These are phyloP conservation scores for Mallotus japonicus DNA, from an alignment of 441 rosid species.

Conservation along the genomic window DNA sequence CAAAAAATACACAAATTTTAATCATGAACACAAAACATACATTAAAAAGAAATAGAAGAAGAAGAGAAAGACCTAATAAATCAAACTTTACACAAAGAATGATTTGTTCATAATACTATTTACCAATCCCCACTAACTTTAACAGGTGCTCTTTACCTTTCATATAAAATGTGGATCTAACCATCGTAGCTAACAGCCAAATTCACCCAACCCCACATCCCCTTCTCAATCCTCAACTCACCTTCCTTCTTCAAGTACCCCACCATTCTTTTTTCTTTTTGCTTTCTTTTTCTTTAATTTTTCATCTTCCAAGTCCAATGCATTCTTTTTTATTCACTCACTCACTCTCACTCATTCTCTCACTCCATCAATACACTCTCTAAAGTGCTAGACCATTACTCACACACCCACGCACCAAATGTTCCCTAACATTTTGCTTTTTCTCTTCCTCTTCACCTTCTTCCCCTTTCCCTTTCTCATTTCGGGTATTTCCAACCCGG, in stretches of 20 bases:
- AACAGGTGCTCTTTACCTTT: neutral
- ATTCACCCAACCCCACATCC: slow-evolving; percentile 14
- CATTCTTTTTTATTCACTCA: slow-evolving; percentile 6
- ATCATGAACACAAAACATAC: too few relatives aligned
- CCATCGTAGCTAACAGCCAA: slow-evolving; percentile 24
- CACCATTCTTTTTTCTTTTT: neutral
- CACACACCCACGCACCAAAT: slow-evolving; percentile 21
- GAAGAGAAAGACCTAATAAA: neutral
- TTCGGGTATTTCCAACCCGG: slow-evolving; percentile 32
- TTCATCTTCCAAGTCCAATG: slow-evolving; percentile 9
- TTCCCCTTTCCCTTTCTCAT: slow-evolving; percentile 7
- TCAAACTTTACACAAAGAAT: slow-evolving; percentile 16
- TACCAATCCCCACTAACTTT: slow-evolving; percentile 18
- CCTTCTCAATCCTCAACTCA: neutral
- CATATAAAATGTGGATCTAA: neutral
- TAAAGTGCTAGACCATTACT: neutral
- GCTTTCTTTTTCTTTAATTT: neutral
- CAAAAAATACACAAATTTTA: too few relatives aligned
- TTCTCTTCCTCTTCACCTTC: slow-evolving; percentile 14
- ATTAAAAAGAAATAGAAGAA: neutral
- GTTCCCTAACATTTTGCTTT: slow-evolving; percentile 20
- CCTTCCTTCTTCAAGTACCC: neutral
- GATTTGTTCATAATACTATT: slow-evolving; percentile 30
- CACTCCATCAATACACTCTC: slow-evolving; percentile 2
- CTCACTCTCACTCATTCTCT: neutral